Evolutionary conservation across 768 basidiomycete species (phyloP).

Genomic region (Mrakia frigida): DNA sequence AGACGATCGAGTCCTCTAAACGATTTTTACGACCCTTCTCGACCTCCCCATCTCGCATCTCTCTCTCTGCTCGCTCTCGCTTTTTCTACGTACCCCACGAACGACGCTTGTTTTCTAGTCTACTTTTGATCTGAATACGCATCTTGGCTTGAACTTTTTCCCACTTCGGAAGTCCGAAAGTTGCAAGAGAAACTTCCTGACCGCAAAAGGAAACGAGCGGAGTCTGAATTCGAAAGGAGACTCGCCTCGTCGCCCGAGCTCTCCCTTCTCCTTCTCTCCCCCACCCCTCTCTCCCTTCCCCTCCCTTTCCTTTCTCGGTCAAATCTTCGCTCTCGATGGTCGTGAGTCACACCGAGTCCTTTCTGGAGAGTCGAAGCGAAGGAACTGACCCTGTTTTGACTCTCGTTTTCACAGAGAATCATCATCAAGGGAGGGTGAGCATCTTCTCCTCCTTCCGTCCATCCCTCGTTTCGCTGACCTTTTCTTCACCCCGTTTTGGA

Average conservation of each 20-base stretch:
- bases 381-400: not conserved
- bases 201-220: too few relatives aligned
- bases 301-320: not conserved
- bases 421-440: conserved; percentile 34
- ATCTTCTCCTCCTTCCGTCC: not conserved
- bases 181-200: too few relatives aligned
- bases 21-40: not conserved
- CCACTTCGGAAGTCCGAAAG: too few relatives aligned
- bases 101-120: too few relatives aligned
- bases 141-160: too few relatives aligned
- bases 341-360: not conserved
- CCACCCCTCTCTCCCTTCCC: not conserved
- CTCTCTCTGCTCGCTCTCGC: too few relatives aligned
- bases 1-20: conserved; percentile 15
- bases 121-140: too few relatives aligned
- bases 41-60: too few relatives aligned
- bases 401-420: conserved; percentile 16
- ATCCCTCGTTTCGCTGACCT: not conserved
- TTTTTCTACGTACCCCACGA: too few relatives aligned
- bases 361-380: not conserved
- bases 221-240: too few relatives aligned
- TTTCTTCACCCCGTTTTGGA: not conserved
- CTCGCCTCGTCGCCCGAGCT: too few relatives aligned
- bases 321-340: not conserved
- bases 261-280: not conserved